Percentiles rank a stretch among this genome's conserved stretches.
These are phyloP conservation scores for Hanseniaspora lindneri DNA, from an alignment of 805 yeast species.

Conservation along the genomic window DNA sequence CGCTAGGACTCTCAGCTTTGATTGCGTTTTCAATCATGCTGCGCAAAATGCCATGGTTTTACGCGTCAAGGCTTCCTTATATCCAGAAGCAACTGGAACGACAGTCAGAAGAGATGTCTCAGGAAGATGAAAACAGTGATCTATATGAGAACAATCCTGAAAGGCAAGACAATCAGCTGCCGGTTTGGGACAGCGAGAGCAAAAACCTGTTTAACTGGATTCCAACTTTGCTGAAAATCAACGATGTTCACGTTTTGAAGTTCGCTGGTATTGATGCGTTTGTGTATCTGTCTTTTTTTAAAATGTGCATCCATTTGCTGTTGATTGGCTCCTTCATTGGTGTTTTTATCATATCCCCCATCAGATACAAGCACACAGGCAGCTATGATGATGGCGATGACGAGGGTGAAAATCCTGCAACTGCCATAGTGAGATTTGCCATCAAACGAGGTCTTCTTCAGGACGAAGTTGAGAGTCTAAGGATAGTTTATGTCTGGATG, in stretches of 20 bases:
- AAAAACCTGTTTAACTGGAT: slow-evolving; percentile 63
- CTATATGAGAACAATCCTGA: too few relatives aligned
- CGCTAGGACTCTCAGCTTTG: slow-evolving; percentile 59
- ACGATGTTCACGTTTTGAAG: slow-evolving; percentile 67
- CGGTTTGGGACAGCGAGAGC: slow-evolving; percentile 8
- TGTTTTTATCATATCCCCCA: slow-evolving; percentile 65
- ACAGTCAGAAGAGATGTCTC: not conserved
- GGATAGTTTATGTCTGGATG: slow-evolving; percentile 49
- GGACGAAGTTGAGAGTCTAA: slow-evolving; percentile 36
- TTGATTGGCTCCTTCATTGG: slow-evolving; percentile 58
- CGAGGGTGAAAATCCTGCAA: slow-evolving; percentile 17
- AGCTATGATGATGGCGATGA: slow-evolving; percentile 51
- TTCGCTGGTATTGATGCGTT: slow-evolving; percentile 91
- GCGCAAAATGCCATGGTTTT: slow-evolving; percentile 64
- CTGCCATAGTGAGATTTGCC: slow-evolving; percentile 11
- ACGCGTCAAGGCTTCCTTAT: slow-evolving; percentile 54
- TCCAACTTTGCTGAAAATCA: slow-evolving; percentile 47
- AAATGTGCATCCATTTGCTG: slow-evolving; percentile 67
- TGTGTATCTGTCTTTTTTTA: slow-evolving; percentile 82
- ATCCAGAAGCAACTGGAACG: slow-evolving; percentile 18
- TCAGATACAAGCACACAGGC: slow-evolving; percentile 75
- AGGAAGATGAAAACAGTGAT: too few relatives aligned
- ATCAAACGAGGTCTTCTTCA: slow-evolving; percentile 26
- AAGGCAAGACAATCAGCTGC: not conserved
- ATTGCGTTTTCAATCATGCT: slow-evolving; percentile 58